Percentiles rank a stretch among this genome's conserved stretches.
Conservation (phyloP, 2,329 filamentous ascomycete species). For the Xylaria digitata region DNA sequence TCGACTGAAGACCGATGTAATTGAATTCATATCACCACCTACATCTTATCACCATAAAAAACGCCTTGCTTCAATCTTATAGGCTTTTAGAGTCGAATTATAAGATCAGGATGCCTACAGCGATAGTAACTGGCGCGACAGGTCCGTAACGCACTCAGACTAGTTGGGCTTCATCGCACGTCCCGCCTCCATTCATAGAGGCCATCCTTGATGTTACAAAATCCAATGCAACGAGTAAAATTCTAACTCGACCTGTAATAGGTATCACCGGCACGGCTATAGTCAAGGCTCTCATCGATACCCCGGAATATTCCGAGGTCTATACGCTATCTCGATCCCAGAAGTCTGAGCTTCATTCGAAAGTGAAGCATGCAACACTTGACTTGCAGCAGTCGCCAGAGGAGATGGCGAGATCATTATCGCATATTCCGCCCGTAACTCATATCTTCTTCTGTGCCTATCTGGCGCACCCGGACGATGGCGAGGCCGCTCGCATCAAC, state of each 20-base stretch:
- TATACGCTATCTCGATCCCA: conserved; percentile 40
- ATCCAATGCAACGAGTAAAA: neutral
- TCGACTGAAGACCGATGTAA: no score
- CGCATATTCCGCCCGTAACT: conserved; percentile 39
- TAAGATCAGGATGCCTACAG: conserved; percentile 29
- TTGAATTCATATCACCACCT: no score
- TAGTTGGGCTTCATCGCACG: neutral
- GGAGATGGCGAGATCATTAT: conserved; percentile 35
- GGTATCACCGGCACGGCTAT: conserved; percentile 41
- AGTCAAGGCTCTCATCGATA: conserved; percentile 33
- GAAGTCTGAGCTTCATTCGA: conserved; percentile 28
- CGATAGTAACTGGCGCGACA: conserved; percentile 41
- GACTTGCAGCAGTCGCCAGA: conserved; percentile 37
- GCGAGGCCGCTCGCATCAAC: conserved; percentile 44
- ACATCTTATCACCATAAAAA: no score
- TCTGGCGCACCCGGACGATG: conserved; percentile 37
- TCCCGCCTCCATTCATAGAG: neutral
- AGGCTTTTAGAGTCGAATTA: neutral
- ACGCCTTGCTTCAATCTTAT: neutral
- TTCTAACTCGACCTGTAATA: conserved; percentile 1
- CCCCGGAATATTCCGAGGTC: conserved; percentile 37
- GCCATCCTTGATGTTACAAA: neutral
- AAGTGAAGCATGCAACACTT: conserved; percentile 39
- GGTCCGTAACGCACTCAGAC: conserved; percentile 19
- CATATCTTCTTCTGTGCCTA: conserved; percentile 42